Base-by-base conservation (phyloP, 1,284 basidiomycete species). In the Athelia psychrophila region DNA sequence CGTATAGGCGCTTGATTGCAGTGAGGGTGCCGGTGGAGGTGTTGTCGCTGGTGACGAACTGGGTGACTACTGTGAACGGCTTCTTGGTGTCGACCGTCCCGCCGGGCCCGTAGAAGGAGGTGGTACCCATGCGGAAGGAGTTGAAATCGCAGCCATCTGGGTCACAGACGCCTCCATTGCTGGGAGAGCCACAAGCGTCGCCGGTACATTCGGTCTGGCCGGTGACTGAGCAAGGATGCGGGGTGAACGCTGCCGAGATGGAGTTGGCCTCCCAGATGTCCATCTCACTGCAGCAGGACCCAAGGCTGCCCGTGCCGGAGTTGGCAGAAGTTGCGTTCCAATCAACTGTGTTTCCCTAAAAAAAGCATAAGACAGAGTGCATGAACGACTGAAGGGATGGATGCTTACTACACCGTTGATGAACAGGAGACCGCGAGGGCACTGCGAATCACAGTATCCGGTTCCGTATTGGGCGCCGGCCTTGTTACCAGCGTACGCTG, bases 381-480 rank as follows among this genome's bases (percentile, higher is more conserved):
- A 48, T 62, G 57, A 54, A 63, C 44, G 50, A n/a, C n/a, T n/a
- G n/a, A n/a, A 9, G 19, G 45, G 18, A 13, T 25, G 44, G 54
- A 46, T n/a, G 44, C 69, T 52, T 58, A 79, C 79, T 69, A 69
- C 60, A 54, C 80, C 79, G 62, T 76, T 73, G 60, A 81, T 79
- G 64, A 79, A 80, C 63, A 80, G n/a, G 64, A 81, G 70, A 55
- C 79, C 78, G 16, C 73, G 71, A 3, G 80, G 79, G 70, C 80
- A 83, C 61, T 83, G 79, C 9, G 80, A 73, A 62, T 81, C 79
- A 60, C 78, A 82, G 67, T 81, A 80, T 6, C 79, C 78, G 46
- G 79, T 80, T 51, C 79, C 79, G 64, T 78, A 81, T 60, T 74
- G 76, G 55, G 78, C 77, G 57, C 79, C 80, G 49, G 79, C 79